A percentile compares a stretch with the other conserved stretches of the same genome.
These are phyloP conservation scores for Calonectria montana DNA, from an alignment of 2,329 filamentous ascomycete genomes.

Conservation along the genomic window DNA sequence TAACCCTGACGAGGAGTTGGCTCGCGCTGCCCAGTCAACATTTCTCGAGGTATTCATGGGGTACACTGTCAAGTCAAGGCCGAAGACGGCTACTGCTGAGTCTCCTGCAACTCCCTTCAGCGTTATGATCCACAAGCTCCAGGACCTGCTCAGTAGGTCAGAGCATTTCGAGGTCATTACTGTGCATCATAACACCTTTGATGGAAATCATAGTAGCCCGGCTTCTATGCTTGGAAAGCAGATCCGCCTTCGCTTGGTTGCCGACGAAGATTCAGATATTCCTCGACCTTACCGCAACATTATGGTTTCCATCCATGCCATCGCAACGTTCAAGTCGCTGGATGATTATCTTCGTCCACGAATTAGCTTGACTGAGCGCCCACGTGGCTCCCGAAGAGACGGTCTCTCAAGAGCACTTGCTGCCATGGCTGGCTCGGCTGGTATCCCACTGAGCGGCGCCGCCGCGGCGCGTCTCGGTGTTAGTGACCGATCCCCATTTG, in stretches of 20 bases:
- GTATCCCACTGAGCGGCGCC: conserved; percentile 64
- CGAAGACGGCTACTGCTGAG: conserved; percentile 72
- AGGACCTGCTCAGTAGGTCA: conserved; percentile 94
- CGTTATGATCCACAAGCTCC: conserved; percentile 90
- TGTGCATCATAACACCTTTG: conserved; percentile 91
- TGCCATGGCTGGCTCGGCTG: conserved; percentile 79
- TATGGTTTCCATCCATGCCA: conserved; percentile 98
- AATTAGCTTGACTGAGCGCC: conserved; percentile 82
- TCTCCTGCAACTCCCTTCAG: conserved; percentile 88
- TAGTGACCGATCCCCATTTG: conserved; percentile 56
- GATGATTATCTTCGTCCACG: conserved; percentile 95
- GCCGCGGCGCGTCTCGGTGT: conserved; percentile 61
- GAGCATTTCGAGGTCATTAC: conserved; percentile 99
- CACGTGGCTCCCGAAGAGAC: conserved; percentile 68
- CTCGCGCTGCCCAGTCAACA: conserved; percentile 77
- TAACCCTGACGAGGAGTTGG: conserved; percentile 71
- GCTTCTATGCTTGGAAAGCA: conserved; percentile 98
- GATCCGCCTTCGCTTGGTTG: conserved; percentile 86
- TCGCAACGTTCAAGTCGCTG: conserved; percentile 95
- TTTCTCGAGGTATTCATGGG: conserved; percentile 97
- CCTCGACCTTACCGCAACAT: conserved; percentile 90
- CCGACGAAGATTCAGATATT: conserved; percentile 91
- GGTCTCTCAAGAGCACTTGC: conserved; percentile 77
- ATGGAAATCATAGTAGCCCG: conserved; percentile 89
- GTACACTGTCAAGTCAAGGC: conserved; percentile 72